Evolutionary conservation across 2,329 filamentous ascomycete genomes (phyloP).

Genomic region (Colletotrichum lupini): DNA sequence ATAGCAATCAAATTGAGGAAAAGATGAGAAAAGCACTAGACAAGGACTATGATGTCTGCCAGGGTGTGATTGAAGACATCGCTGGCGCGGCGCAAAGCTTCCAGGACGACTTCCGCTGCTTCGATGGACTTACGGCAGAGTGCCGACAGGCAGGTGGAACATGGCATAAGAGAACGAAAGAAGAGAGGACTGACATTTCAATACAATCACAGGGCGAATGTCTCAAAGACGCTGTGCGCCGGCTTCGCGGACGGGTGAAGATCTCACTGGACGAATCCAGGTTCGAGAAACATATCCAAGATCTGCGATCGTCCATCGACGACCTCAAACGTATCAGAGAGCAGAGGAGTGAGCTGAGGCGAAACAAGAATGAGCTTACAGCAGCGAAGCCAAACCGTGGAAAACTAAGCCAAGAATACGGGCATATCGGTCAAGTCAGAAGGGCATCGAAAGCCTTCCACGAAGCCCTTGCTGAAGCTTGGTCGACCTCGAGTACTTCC

Average conservation of each 20-base stretch:
- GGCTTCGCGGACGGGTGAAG: slow-evolving; percentile 1
- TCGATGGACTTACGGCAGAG: not conserved
- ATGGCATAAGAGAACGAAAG: fast-evolving
- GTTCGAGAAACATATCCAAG: not conserved
- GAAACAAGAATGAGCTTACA: not conserved
- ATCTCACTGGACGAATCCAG: not conserved
- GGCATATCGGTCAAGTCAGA: not conserved
- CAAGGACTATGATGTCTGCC: not conserved
- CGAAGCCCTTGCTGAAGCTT: slow-evolving; percentile 4
- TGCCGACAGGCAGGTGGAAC: not conserved
- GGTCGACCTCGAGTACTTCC: not conserved
- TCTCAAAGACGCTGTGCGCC: not conserved
- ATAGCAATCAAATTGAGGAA: not conserved
- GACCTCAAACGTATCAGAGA: not conserved
- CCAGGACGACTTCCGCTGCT: not conserved
- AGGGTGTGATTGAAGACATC: not conserved
- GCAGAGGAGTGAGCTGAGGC: not conserved
- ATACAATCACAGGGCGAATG: not conserved
- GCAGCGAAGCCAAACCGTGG: not conserved
- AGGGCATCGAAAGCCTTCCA: slow-evolving; percentile 12
- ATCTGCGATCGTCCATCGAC: not conserved
- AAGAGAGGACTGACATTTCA: not conserved
- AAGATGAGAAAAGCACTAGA: not conserved
- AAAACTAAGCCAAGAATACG: not conserved
- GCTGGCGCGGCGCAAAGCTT: not conserved